phyloP scores from a whole-genome alignment of 371 early-diverging fungal species.

The Apophysomyces trapeziformis region DNA sequence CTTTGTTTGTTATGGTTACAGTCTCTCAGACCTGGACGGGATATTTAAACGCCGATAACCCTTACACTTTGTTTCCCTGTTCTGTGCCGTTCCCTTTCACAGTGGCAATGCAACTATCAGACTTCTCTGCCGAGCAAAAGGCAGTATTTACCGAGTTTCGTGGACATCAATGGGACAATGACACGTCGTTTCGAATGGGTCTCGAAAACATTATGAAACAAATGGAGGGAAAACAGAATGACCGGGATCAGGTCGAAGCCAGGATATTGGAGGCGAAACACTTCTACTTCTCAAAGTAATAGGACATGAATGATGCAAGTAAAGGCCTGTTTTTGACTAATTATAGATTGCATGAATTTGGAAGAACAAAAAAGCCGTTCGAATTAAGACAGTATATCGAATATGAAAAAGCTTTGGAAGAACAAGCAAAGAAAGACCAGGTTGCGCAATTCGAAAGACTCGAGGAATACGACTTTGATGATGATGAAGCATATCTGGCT shows the following conservation, averaged over 20 bases:
- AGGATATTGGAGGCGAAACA: slow-evolving; percentile 57
- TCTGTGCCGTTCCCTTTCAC: neutral
- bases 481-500: slow-evolving; percentile 45
- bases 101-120: neutral
- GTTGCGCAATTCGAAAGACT: slow-evolving; percentile 44
- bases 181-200: slow-evolving; percentile 53
- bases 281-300: slow-evolving; percentile 56
- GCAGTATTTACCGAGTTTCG: slow-evolving; percentile 19
- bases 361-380: slow-evolving; percentile 47
- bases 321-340: neutral
- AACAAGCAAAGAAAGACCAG: slow-evolving; percentile 16
- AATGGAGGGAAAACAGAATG: slow-evolving; percentile 8
- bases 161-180: slow-evolving; percentile 48
- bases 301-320: neutral
- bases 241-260: slow-evolving; percentile 11
- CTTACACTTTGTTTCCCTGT: neutral
- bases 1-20: too few species aligned
- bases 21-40: neutral
- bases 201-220: slow-evolving; percentile 36
- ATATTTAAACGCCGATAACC: neutral
- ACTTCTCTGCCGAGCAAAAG: slow-evolving; percentile 16
- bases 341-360: neutral
- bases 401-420: slow-evolving; percentile 41
- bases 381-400: slow-evolving; percentile 49
- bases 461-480: slow-evolving; percentile 57